Percentiles rank a stretch among this genome's conserved stretches.
These are phyloP conservation scores for Fusarium sarcochroum DNA, from an alignment of 2,329 filamentous ascomycete genomes.

Conservation along the genomic window DNA sequence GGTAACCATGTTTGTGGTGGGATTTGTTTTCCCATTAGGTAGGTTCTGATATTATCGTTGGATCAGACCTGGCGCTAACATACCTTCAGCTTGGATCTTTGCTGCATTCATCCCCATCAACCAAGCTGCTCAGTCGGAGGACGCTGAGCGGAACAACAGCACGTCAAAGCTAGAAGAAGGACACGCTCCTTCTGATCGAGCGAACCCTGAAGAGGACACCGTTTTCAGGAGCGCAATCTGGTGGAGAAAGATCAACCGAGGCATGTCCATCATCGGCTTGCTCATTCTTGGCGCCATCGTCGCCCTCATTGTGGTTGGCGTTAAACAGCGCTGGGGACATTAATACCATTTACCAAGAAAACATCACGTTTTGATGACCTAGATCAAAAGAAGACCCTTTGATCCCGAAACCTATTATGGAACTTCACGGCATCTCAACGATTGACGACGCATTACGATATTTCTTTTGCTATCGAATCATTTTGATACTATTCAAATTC, in stretches of 20 bases:
- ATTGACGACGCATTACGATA: constrained; percentile 48
- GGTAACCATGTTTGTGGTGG: constrained; percentile 79
- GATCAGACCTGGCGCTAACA: constrained; percentile 30
- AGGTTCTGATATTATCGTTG: constrained; percentile 50
- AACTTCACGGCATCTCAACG: constrained; percentile 45
- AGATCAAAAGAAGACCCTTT: constrained; percentile 6
- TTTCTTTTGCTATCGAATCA: constrained; percentile 37
- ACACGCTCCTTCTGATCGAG: constrained; percentile 53
- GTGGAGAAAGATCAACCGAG: constrained; percentile 72
- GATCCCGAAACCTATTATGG: constrained; percentile 25
- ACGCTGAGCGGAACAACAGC: constrained; percentile 63
- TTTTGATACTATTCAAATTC: constrained; percentile 34
- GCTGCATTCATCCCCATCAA: constrained; percentile 82
- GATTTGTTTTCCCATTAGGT: constrained; percentile 84
- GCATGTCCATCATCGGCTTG: constrained; percentile 70
- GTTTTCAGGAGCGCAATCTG: constrained; percentile 68
- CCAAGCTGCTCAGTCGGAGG: constrained; percentile 65
- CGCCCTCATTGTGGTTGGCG: constrained; percentile 66
- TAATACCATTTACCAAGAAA: constrained; percentile 35
- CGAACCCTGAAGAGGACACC: constrained; percentile 58
- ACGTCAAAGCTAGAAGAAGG: constrained; percentile 57
- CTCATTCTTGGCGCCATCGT: constrained; percentile 67
- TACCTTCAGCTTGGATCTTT: constrained; percentile 78
- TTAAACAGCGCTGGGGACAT: constrained; percentile 63
- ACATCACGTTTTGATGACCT: constrained; percentile 38